phyloP scores from a whole-genome alignment of 2,329 filamentous ascomycete genomes.

The Conoideocrella luteorostrata region DNA sequence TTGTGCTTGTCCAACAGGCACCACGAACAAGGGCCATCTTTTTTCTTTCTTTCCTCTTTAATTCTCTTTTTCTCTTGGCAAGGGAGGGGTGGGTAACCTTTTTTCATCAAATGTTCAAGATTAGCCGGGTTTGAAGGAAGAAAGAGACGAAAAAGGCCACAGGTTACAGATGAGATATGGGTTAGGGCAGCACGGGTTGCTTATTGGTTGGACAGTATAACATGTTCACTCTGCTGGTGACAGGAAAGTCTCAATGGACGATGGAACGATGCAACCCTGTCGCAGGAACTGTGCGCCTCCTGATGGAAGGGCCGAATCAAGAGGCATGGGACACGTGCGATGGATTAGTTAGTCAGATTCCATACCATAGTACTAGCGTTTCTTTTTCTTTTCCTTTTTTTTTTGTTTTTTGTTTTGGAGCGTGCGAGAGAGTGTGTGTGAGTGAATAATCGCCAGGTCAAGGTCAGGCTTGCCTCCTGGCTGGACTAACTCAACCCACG shows the following conservation, averaged over 20 bases:
- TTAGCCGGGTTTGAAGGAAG: background rate
- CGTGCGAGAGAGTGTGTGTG: too few species aligned
- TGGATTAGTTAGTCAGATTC: too few species aligned
- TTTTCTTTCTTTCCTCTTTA: too few species aligned
- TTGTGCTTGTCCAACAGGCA: constrained; percentile 4
- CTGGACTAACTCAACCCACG: too few species aligned
- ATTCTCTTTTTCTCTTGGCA: background rate
- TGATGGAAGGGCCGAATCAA: constrained; percentile 13
- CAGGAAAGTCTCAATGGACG: background rate
- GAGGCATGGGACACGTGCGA: constrained; percentile 6
- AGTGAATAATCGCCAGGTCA: too few species aligned
- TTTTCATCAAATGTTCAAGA: background rate
- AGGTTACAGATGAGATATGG: too few species aligned
- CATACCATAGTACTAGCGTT: too few species aligned
- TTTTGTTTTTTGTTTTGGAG: too few species aligned
- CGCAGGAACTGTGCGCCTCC: constrained; percentile 9
- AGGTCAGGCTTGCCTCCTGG: too few species aligned
- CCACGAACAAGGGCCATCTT: background rate
- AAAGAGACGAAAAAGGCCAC: too few species aligned
- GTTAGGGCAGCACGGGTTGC: background rate
- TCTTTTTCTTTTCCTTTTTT: background rate
- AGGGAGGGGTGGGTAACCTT: background rate
- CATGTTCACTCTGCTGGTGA: background rate
- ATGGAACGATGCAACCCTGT: constrained; percentile 3
- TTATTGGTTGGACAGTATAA: background rate